A percentile compares a stretch with the other conserved stretches of the same genome.
Evolutionary conservation across 768 basidiomycete genomes (phyloP).

Genomic region (Pulveroboletus frians): DNA sequence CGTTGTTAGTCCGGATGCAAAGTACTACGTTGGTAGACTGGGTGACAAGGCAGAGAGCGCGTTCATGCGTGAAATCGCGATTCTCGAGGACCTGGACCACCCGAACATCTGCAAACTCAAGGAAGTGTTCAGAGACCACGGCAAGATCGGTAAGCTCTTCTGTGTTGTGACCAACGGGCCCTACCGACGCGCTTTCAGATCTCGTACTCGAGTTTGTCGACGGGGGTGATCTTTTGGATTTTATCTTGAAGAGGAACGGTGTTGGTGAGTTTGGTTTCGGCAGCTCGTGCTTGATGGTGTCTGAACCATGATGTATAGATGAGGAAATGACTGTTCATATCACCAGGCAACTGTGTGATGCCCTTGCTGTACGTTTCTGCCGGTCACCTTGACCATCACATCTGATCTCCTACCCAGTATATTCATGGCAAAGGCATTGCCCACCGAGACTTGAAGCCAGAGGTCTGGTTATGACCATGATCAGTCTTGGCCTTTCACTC

Average conservation of each 20-base stretch:
- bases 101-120: constrained; percentile 77
- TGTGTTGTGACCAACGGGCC: constrained; percentile 5
- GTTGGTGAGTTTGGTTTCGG: constrained; percentile 44
- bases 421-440: constrained; percentile 73
- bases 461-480: constrained; percentile 36
- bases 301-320: constrained; percentile 26
- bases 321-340: constrained; percentile 62
- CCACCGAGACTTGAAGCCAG: constrained; percentile 93
- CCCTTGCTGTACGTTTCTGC: constrained; percentile 50
- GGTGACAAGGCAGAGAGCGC: constrained; percentile 29
- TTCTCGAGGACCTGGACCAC: constrained; percentile 73
- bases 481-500: constrained; percentile 3
- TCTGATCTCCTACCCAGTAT: constrained; percentile 37
- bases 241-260: constrained; percentile 58
- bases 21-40: too few relatives aligned
- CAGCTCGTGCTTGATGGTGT: neutral
- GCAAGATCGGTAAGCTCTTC: constrained; percentile 48
- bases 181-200: constrained; percentile 41
- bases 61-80: constrained; percentile 70
- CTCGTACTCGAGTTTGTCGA: constrained; percentile 81
- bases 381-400: neutral
- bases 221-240: constrained; percentile 86
- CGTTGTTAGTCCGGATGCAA: too few relatives aligned
- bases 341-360: constrained; percentile 80
- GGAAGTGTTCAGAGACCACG: constrained; percentile 68